Evolutionary conservation across 2,329 filamentous ascomycete species (phyloP), one percentile per base, ranked within the genome.

Genomic region (Talaromyces verruculosus): DNA sequence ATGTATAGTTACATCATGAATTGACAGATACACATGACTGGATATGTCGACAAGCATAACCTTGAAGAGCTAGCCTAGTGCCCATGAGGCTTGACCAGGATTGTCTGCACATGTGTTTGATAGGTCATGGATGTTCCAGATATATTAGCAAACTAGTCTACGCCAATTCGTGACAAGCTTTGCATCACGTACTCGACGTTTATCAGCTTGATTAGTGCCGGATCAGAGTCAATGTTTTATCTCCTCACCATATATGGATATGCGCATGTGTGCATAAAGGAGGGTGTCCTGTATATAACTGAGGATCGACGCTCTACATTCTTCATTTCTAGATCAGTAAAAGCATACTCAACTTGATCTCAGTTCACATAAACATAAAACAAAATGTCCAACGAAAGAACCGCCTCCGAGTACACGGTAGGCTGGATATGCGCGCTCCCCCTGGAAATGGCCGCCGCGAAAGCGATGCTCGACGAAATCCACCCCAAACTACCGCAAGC

Each of bases 381-480:
- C 10, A 55, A 57, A 57, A 57, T 57, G 53, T 22, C 53, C n/a
- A 57, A 39, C 43, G 61, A 39, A 7, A 63, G 49, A 13, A 51
- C 61, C 61, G 25, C 39, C 39, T 51, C 60, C 11, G 60, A 45
- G 5, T 63, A 63, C 45, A 63, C 61, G 17, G 61, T 63, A 35
- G 61, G 61, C 15, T 63, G 61, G 61, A 55, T 63, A 53, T 63
- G 61, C 25, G 61, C 61, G 15, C 61, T 63, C 7, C 61, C 61
- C 61, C 22, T 63, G 15, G 61, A 63, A 33, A 63, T 63, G 61
- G 58, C 61, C 53, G 60, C 66, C 5, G 68, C 65, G 1, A 64
- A 63, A 17, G 68, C 67, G 3, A 68, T 70, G 68, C 64, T 70
- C 17, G 66, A 61, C 63, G 47, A 68, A 22, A 68, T 61, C 28